Evolutionary conservation across 805 yeast genomes (phyloP).

Genomic region (Torulaspora franciscae): DNA sequence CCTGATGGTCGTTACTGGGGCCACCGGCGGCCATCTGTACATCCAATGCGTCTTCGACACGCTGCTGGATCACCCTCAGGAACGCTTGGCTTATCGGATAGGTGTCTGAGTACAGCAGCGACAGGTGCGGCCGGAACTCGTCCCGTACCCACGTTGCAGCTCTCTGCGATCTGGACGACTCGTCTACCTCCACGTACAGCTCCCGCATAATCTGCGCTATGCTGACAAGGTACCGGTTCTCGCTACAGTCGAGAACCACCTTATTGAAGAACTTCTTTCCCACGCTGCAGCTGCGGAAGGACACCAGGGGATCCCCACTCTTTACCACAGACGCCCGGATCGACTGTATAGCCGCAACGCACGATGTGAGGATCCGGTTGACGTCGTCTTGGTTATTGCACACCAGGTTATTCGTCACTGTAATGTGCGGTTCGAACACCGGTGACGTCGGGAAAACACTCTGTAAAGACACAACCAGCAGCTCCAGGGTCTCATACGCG

Average conservation of each 20-base stretch:
- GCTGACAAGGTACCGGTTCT: conserved; percentile 33
- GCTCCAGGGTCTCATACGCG: conserved; percentile 50
- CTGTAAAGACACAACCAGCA: conserved; percentile 58
- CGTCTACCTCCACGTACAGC: conserved; percentile 41
- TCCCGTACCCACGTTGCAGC: conserved; percentile 53
- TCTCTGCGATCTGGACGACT: conserved; percentile 37
- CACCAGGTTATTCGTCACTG: conserved; percentile 59
- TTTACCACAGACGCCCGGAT: conserved; percentile 18
- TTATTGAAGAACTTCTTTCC: conserved; percentile 31
- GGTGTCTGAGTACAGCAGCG: conserved; percentile 60
- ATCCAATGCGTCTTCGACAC: conserved; percentile 62
- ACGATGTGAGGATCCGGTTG: conserved; percentile 49
- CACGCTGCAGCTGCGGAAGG: conserved; percentile 25
- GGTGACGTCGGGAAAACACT: conserved; percentile 73
- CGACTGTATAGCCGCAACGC: conserved; percentile 51
- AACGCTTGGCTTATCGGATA: conserved; percentile 65
- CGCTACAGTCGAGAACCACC: conserved; percentile 26
- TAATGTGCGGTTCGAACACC: conserved; percentile 68
- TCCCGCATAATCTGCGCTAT: conserved; percentile 49
- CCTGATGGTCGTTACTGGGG: conserved; percentile 15
- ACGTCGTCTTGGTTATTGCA: conserved; percentile 52
- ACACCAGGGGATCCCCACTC: conserved; percentile 18
- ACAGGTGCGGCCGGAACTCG: conserved; percentile 68
- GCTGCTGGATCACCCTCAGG: conserved; percentile 55
- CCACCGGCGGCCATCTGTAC: conserved; percentile 24